Conservation (phyloP, 257 asterid genomes). For the Verbena officinalis region DNA sequence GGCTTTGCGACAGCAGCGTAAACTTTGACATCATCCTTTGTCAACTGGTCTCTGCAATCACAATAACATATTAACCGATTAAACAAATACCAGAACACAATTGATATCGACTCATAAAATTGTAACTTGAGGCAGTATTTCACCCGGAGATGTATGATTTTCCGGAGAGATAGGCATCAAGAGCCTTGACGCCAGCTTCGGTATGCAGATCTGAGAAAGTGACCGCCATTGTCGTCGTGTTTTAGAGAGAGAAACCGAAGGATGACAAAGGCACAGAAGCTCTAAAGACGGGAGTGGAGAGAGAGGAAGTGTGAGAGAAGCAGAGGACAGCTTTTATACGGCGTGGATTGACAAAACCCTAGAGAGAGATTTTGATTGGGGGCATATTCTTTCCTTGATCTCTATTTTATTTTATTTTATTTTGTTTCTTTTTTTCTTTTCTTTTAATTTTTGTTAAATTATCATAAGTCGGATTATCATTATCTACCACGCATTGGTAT, state of each 20-base stretch:
- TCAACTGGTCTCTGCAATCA: constrained; percentile 52
- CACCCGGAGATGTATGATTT: constrained; percentile 80
- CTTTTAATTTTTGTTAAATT: background rate
- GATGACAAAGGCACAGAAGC: constrained; percentile 15
- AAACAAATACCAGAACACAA: background rate
- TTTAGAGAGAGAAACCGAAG: constrained; percentile 17
- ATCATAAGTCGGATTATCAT: background rate
- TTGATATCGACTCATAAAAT: background rate
- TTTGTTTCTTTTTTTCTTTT: no score
- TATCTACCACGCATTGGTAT: no score
- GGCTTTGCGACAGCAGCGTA: constrained; percentile 65
- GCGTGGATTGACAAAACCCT: constrained; percentile 46
- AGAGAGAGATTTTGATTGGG: constrained; percentile 6
- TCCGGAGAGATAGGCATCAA: constrained; percentile 66
- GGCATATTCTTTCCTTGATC: constrained; percentile 20
- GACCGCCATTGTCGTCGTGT: constrained; percentile 57
- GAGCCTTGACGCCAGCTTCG: constrained; percentile 78
- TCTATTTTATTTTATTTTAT: background rate
- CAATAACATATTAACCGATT: background rate
- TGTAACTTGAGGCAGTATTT: background rate
- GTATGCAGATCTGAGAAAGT: constrained; percentile 81
- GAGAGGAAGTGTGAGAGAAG: background rate
- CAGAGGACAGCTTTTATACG: constrained; percentile 42
- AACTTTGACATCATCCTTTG: constrained; percentile 81
- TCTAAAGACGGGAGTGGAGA: constrained; percentile 23